Evolutionary conservation across 768 basidiomycete species (phyloP).

Genomic region (Termitomyces sp.): DNA sequence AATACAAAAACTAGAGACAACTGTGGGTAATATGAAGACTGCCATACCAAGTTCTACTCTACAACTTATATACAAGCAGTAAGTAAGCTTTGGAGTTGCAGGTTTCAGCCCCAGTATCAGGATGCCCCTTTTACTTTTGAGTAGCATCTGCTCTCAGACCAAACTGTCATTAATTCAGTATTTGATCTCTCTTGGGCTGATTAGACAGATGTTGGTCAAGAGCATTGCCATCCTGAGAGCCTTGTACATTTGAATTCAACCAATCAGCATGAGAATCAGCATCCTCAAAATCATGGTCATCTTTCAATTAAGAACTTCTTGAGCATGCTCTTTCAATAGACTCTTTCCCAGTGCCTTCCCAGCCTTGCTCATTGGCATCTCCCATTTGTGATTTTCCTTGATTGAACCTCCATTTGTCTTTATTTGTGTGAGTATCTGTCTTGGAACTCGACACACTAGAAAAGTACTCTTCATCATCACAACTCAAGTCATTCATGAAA

Average conservation of each 20-base stretch:
- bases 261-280: not conserved
- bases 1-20: too few species aligned
- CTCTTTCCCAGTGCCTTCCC: not conserved
- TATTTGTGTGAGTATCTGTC: not conserved
- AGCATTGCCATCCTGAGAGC: not conserved
- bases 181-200: not conserved
- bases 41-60: too few species aligned
- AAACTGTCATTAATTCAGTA: not conserved
- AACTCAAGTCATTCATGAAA: not conserved
- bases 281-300: not conserved
- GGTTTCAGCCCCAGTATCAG: too few species aligned
- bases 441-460: not conserved
- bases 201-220: not conserved
- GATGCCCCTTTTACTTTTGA: too few species aligned
- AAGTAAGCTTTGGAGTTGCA: too few species aligned
- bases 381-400: not conserved
- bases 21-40: too few species aligned
- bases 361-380: too few species aligned
- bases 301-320: not conserved
- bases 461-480: not conserved
- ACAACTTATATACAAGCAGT: too few species aligned
- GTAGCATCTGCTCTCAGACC: not conserved
- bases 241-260: not conserved
- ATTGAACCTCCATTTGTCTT: not conserved
- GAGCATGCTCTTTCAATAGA: not conserved